Evolutionary conservation across 345 rosid species (phyloP).

Genomic region (Cardiospermum halicacabum): DNA sequence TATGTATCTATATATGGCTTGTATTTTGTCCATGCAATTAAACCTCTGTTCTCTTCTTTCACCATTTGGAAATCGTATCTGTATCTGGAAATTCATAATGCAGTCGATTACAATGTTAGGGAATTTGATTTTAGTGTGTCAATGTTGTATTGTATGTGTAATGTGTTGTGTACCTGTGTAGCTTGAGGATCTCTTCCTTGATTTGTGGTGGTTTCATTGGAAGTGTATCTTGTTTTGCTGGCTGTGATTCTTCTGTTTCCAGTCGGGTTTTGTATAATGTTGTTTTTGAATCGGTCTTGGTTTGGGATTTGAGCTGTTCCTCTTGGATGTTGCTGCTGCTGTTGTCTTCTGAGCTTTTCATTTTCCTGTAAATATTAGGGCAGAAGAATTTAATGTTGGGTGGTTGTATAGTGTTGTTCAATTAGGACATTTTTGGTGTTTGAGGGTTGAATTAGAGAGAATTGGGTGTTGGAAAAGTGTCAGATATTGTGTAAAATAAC

Average conservation of each 20-base stretch:
- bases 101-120: too few relatives aligned
- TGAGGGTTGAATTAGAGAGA: background rate
- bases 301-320: conserved; percentile 23
- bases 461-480: background rate
- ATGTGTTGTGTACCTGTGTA: conserved; percentile 32
- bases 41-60: conserved; percentile 57
- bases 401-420: background rate
- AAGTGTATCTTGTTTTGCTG: conserved; percentile 13
- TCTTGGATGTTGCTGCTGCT: conserved; percentile 10
- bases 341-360: conserved; percentile 29
- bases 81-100: conserved; percentile 34
- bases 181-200: conserved; percentile 30
- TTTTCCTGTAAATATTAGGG: conserved; percentile 26
- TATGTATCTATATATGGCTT: conserved; percentile 34
- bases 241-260: conserved; percentile 23
- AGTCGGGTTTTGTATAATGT: conserved; percentile 16
- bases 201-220: conserved; percentile 9
- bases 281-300: conserved; percentile 16
- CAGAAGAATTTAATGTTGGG: background rate
- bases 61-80: conserved; percentile 56
- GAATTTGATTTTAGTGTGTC: too few relatives aligned
- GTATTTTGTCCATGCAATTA: conserved; percentile 36
- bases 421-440: background rate
- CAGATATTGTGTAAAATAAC: background rate
- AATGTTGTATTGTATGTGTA: too few relatives aligned